phyloP scores from a whole-genome alignment of 306 rosid species.

The Cyclanthera cordifolia region DNA sequence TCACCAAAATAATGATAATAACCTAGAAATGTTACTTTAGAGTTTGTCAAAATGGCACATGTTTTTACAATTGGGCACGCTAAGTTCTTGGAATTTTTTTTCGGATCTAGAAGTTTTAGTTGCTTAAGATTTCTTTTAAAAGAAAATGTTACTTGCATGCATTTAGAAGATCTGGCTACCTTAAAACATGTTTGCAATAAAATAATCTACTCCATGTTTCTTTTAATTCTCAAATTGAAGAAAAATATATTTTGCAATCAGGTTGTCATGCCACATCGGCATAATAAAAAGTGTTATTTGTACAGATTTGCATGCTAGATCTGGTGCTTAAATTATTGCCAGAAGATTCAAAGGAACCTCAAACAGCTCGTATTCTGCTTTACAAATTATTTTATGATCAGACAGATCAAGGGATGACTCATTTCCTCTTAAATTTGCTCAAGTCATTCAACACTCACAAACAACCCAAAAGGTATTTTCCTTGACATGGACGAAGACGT shows the following conservation, averaged over 20 bases:
- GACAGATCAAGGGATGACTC: slow-evolving; percentile 94
- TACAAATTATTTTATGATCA: slow-evolving; percentile 93
- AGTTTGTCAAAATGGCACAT: neutral
- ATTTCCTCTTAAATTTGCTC: slow-evolving; percentile 59
- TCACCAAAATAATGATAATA: neutral
- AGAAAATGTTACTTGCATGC: neutral
- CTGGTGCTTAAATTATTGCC: slow-evolving; percentile 64
- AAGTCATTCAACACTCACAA: slow-evolving; percentile 69
- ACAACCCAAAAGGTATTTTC: slow-evolving; percentile 65
- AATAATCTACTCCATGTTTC: neutral
- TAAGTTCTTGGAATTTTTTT: neutral
- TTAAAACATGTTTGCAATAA: neutral
- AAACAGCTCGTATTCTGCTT: slow-evolving; percentile 80
- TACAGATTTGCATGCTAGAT: slow-evolving; percentile 81
- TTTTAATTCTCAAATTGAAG: neutral
- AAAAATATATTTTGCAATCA: slow-evolving; percentile 20
- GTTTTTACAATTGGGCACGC: neutral
- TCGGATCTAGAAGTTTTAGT: neutral
- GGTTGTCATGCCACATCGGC: neutral
- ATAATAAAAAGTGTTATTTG: slow-evolving; percentile 15
- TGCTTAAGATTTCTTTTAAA: neutral
- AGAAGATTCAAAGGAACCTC: slow-evolving; percentile 72
- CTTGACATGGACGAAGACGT: slow-evolving; percentile 3
- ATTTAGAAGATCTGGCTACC: neutral
- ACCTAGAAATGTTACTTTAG: neutral